Conservation (phyloP, 257 asterid species). For the Cynanchum wilfordii region DNA sequence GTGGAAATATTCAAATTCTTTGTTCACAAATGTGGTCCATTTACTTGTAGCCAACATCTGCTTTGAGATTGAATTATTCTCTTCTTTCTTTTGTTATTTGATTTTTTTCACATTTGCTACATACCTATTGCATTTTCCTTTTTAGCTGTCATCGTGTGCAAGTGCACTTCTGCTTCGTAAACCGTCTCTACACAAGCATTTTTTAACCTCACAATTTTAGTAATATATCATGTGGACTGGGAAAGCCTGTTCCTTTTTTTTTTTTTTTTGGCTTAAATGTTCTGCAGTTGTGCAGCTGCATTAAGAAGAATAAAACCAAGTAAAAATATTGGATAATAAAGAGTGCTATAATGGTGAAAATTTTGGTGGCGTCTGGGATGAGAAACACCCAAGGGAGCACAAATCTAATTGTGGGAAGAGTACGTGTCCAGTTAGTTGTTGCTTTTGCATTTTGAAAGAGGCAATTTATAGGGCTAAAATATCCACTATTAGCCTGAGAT, state of each 20-base stretch:
- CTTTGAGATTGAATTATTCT: neutral
- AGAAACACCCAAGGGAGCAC: neutral
- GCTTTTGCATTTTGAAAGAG: neutral
- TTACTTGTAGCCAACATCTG: neutral
- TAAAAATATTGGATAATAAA: neutral
- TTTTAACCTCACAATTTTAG: neutral
- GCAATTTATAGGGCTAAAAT: neutral
- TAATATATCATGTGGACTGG: neutral
- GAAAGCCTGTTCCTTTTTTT: neutral
- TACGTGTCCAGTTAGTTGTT: neutral
- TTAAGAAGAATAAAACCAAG: neutral
- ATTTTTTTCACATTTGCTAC: neutral
- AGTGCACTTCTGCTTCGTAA: neutral
- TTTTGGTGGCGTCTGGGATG: neutral
- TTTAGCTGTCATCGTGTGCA: neutral
- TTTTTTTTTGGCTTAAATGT: neutral
- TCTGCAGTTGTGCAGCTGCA: neutral
- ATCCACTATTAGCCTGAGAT: neutral
- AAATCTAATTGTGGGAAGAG: neutral
- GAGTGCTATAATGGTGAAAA: neutral
- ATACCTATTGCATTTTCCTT: neutral
- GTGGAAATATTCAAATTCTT: neutral
- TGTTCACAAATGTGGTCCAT: neutral
- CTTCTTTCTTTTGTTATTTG: neutral
- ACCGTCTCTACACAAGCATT: neutral